Conservation (phyloP, 306 rosid genomes). For the Ceratonia siliqua region DNA sequence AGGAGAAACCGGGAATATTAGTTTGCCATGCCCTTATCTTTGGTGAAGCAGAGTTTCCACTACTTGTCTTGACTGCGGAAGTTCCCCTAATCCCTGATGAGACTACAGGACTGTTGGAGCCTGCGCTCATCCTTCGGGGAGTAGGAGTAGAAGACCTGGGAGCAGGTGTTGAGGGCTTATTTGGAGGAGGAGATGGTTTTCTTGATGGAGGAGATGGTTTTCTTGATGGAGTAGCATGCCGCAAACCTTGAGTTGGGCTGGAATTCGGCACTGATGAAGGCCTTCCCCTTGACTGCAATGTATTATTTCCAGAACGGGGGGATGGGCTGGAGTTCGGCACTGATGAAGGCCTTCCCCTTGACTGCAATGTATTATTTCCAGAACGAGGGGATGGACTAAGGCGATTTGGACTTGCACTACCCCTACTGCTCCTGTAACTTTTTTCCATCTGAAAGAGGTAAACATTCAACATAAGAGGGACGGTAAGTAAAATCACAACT, state of each 20-base stretch:
- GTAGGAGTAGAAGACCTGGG: slow-evolving; percentile 78
- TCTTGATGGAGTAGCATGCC: slow-evolving; percentile 57
- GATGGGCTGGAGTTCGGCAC: slow-evolving; percentile 75
- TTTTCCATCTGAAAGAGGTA: slow-evolving; percentile 68
- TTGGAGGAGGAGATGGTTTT: slow-evolving; percentile 77
- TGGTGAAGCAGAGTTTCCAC: slow-evolving; percentile 85
- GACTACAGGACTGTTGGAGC: slow-evolving; percentile 46
- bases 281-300: slow-evolving; percentile 63
- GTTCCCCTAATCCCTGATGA: slow-evolving; percentile 67
- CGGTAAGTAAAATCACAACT: slow-evolving; percentile 5
- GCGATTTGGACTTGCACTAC: slow-evolving; percentile 88
- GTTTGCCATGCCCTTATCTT: slow-evolving; percentile 86
- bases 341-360: slow-evolving; percentile 65
- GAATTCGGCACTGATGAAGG: slow-evolving; percentile 59
- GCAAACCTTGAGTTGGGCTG: slow-evolving; percentile 69
- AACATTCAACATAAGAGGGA: slow-evolving; percentile 11
- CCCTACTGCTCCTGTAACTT: slow-evolving; percentile 77
- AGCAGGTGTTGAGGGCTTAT: slow-evolving; percentile 57
- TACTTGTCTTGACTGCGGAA: slow-evolving; percentile 65
- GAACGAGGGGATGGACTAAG: slow-evolving; percentile 82
- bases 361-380: slow-evolving; percentile 56
- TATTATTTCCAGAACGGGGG: slow-evolving; percentile 70
- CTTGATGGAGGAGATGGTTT: slow-evolving; percentile 69
- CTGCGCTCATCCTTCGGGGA: slow-evolving; percentile 64
- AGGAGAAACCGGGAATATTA: slow-evolving; percentile 79